Base-by-base conservation (phyloP, 768 basidiomycete genomes). In the Lentinula boryana region DNA sequence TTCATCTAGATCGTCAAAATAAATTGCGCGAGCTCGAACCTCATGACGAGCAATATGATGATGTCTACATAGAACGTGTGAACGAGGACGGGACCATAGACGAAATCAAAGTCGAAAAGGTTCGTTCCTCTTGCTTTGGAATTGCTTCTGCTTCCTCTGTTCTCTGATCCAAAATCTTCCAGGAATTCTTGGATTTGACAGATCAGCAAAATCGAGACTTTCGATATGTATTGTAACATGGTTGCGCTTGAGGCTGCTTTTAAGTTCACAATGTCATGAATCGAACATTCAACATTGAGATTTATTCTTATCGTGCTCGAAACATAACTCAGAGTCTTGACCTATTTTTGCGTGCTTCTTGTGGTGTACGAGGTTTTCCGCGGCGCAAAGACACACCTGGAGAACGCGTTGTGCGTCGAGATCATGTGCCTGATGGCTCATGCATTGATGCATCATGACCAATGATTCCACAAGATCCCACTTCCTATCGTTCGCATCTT, bases 131-230 rank as follows among this genome's bases (percentile, higher is more conserved):
- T 41, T 43, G 13, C 36, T 35, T 15, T 16, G 16, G 59, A 6
- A n/a, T 18, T 23, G 8, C 21, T 43, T 3, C 41, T n/a, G 50
- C 12, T 32, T 2, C 50, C 23, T 44, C 27, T 60, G 35, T 51
- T 57, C 9, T 32, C 53, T 36, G 31, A 23, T 36, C 54, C 58
- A 41, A 56, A 6, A 9, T 4, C 16, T 36, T 33, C 4, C 9
- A 89, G 86, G 87, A 83, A 77, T 87, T 83, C 68, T 69, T 89
- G 72, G 89, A 91, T 67, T 71, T 90, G 65, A 91, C 89, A 1
- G 89, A 91, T 67, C 75, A 72, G 33, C 84, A 89, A 68, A 90
- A 90, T 65, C 78, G 82, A 9, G 86, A 88, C 57, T 89, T 87
- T 71, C 77, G 89, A 73, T 90, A 89, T 66, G 85, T 89, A 31